Percentiles rank a stretch among this genome's conserved stretches.
These are phyloP conservation scores for Rubroshorea leprosula DNA, from an alignment of 345 rosid species.

Conservation along the genomic window DNA sequence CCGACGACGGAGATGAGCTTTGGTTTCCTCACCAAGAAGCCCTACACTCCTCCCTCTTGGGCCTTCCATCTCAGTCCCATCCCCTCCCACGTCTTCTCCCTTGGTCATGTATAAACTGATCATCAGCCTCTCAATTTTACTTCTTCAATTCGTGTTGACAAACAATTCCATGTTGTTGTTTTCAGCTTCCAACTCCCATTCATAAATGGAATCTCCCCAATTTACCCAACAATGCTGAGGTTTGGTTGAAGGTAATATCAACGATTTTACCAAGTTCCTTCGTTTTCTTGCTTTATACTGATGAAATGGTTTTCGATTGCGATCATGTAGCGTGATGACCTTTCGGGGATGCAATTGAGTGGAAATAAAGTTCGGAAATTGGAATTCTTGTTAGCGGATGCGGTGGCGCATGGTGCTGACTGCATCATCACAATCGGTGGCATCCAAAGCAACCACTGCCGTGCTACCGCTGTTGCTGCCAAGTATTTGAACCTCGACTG, in stretches of 20 bases:
- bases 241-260: conserved; percentile 68
- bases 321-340: conserved; percentile 60
- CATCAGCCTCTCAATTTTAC: not conserved
- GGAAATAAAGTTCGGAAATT: conserved; percentile 87
- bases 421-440: conserved; percentile 83
- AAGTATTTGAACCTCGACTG: conserved; percentile 69
- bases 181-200: conserved; percentile 79
- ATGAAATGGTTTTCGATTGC: not conserved
- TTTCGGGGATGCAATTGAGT: conserved; percentile 87
- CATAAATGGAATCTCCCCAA: conserved; percentile 83
- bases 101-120: conserved; percentile 45
- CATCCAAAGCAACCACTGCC: conserved; percentile 93
- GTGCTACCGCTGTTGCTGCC: conserved; percentile 87
- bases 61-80: conserved; percentile 59
- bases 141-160: not conserved
- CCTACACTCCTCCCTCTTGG: conserved; percentile 67
- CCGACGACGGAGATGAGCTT: conserved; percentile 11
- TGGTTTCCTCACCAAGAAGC: conserved; percentile 45
- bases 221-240: conserved; percentile 65
- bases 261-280: not conserved
- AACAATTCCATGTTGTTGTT: conserved; percentile 9
- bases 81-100: conserved; percentile 59
- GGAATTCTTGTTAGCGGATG: conserved; percentile 86
- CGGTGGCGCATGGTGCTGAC: conserved; percentile 76
- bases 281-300: not conserved